A percentile compares a stretch with the other conserved stretches of the same genome.
These are phyloP conservation scores for Sphaerobolus stellatus DNA, from an alignment of 1,284 basidiomycete genomes.

Conservation along the genomic window DNA sequence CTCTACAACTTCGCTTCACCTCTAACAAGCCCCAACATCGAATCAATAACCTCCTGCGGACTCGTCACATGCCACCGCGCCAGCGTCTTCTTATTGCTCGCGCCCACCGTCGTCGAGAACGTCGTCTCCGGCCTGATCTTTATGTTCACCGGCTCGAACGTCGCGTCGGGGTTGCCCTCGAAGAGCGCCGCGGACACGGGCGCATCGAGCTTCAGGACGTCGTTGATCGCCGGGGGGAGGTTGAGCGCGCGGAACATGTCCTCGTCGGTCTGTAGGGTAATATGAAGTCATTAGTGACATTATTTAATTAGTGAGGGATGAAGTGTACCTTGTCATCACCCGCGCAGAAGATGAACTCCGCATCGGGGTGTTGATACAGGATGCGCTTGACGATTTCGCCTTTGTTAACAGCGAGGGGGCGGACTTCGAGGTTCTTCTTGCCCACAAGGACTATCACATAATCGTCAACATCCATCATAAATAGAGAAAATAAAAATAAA, in stretches of 20 bases:
- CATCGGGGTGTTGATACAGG: conserved; percentile 88
- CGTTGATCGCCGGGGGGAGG: conserved; percentile 51
- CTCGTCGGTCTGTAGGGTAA: conserved; percentile 71
- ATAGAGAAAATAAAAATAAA: conserved; percentile 21
- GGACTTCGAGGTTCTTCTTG: conserved; percentile 98
- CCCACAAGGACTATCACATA: conserved; percentile 73
- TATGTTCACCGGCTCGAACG: conserved; percentile 56
- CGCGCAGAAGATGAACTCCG: conserved; percentile 95
- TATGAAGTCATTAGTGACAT: no score
- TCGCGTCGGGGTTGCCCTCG: conserved; percentile 28
- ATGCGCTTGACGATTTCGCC: conserved; percentile 97
- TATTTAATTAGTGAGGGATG: no score
- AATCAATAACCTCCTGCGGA: conserved; percentile 70
- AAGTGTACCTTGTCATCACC: conserved; percentile 98
- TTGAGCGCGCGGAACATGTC: conserved; percentile 93
- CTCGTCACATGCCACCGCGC: conserved; percentile 88
- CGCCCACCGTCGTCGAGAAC: conserved; percentile 87
- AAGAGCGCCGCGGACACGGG: conserved; percentile 34
- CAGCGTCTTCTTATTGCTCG: conserved; percentile 82
- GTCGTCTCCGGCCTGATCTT: conserved; percentile 66
- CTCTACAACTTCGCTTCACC: neutral
- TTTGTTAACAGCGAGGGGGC: conserved; percentile 89
- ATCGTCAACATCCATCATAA: conserved; percentile 32
- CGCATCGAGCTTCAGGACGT: conserved; percentile 19
- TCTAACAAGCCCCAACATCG: conserved; percentile 56